These are phyloP conservation scores for Sarocladiaceae sp. DNA, from an alignment of 2,329 filamentous ascomycete genomes.

Conservation along the genomic window DNA sequence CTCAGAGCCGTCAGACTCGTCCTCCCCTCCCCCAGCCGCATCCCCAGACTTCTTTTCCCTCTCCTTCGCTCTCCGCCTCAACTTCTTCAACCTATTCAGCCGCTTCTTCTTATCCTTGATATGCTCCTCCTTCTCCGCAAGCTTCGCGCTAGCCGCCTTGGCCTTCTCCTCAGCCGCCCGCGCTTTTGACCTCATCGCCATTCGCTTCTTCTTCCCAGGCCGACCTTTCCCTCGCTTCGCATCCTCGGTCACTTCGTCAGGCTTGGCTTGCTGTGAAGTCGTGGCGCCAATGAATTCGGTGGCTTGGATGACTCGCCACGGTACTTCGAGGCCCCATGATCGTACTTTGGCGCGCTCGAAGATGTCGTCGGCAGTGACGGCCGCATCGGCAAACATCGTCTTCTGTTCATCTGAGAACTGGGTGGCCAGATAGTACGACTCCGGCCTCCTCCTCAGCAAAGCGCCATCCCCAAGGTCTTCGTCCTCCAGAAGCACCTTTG, in stretches of 20 bases:
- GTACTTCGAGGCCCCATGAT: constrained; percentile 53
- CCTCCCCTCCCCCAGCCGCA: constrained; percentile 18
- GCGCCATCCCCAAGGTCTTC: constrained; percentile 32
- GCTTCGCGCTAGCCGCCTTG: constrained; percentile 30
- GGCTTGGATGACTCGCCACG: constrained; percentile 50
- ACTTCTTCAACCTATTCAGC: constrained; percentile 53
- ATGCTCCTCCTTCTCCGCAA: constrained; percentile 47
- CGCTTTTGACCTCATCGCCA: constrained; percentile 40
- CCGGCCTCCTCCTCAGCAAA: constrained; percentile 31
- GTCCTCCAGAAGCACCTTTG: constrained; percentile 44
- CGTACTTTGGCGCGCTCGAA: constrained; percentile 33
- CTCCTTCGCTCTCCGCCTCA: constrained; percentile 51
- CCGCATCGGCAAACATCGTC: constrained; percentile 35
- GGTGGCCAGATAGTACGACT: constrained; percentile 42
- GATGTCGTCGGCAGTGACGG: constrained; percentile 48
- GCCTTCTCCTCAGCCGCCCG: constrained; percentile 35
- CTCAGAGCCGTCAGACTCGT: constrained; percentile 15
- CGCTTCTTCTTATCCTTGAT: constrained; percentile 55
- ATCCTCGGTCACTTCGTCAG: constrained; percentile 12
- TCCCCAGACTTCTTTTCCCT: constrained; percentile 43
- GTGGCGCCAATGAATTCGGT: too few species aligned
- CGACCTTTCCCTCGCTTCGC: constrained; percentile 32
- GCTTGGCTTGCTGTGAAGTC: neutral
- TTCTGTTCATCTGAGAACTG: constrained; percentile 29
- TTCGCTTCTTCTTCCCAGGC: constrained; percentile 53